These are phyloP conservation scores for Polytrichum commune DNA, from an alignment of 225 moss, liverwort and hornwort genomes.

Conservation along the genomic window DNA sequence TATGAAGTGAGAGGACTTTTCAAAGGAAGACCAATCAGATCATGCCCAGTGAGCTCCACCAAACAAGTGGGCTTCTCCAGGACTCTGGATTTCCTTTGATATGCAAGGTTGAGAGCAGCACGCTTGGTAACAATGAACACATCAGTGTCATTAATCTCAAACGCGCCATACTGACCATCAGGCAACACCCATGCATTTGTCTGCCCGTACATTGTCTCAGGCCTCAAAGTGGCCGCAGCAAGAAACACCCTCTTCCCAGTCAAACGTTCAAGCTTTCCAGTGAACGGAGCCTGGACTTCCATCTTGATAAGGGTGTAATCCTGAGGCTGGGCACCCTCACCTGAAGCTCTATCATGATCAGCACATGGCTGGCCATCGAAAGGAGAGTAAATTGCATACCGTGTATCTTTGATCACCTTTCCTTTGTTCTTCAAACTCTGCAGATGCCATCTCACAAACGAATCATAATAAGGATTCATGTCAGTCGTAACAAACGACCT, in stretches of 20 bases:
- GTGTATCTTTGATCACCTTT: constrained; percentile 80
- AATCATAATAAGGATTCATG: constrained; percentile 87
- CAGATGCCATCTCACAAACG: constrained; percentile 92
- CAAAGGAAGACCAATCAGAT: constrained; percentile 89
- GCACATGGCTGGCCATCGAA: constrained; percentile 95
- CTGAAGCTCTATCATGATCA: constrained; percentile 94
- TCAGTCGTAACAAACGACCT: constrained; percentile 97
- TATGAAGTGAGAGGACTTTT: constrained; percentile 62
- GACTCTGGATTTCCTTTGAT: constrained; percentile 71
- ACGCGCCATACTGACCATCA: constrained; percentile 89
- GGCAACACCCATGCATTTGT: constrained; percentile 98
- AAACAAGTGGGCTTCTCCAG: constrained; percentile 80
- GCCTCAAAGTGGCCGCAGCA: constrained; percentile 91
- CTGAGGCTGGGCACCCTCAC: constrained; percentile 85
- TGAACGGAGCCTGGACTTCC: constrained; percentile 77
- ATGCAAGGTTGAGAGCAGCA: constrained; percentile 89
- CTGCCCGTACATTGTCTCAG: constrained; percentile 99
- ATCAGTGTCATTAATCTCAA: constrained; percentile 74
- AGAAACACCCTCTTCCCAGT: constrained; percentile 75
- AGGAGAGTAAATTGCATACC: constrained; percentile 88
- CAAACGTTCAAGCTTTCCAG: constrained; percentile 72
- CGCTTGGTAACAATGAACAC: constrained; percentile 80
- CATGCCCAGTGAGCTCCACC: constrained; percentile 68
- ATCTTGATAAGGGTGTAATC: constrained; percentile 95
- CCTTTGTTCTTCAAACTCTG: constrained; percentile 66